These are phyloP conservation scores for Botrytis pseudocinerea DNA, from an alignment of 2,329 filamentous ascomycete genomes.

Conservation along the genomic window DNA sequence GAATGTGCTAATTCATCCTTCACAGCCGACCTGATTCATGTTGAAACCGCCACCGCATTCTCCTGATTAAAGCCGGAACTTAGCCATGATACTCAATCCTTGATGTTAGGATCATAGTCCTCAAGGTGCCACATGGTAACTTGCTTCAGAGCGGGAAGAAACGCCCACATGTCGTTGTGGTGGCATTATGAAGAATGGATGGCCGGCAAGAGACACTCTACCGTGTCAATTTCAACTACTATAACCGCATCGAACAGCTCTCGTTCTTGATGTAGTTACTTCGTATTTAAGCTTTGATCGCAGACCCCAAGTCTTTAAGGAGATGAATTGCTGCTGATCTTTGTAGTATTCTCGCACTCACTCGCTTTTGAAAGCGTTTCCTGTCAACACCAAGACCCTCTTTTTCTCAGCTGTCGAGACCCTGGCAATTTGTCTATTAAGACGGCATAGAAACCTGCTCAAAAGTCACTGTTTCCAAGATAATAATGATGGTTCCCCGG, in stretches of 20 bases:
- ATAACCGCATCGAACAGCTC: conserved; percentile 12
- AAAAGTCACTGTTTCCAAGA: neutral
- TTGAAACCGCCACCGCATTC: neutral
- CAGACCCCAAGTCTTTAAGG: neutral
- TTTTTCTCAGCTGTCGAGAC: neutral
- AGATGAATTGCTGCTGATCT: neutral
- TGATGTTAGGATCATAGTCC: neutral
- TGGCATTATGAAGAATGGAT: neutral
- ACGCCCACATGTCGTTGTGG: neutral
- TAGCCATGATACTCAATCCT: neutral
- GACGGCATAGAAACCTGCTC: neutral
- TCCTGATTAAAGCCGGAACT: neutral
- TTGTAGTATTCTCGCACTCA: neutral
- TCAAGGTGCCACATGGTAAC: neutral
- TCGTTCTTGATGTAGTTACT: neutral
- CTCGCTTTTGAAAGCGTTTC: neutral
- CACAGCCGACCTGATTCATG: too few relatives aligned
- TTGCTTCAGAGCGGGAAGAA: neutral
- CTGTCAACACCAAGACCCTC: neutral
- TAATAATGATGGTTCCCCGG: neutral
- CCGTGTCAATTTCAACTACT: neutral
- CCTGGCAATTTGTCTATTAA: conserved; percentile 2
- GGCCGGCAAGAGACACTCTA: neutral
- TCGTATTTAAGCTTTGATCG: neutral
- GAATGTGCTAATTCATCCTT: too few relatives aligned